These are phyloP conservation scores for Pseudogymnoascus sp. DNA, from an alignment of 2,329 filamentous ascomycete genomes.

Conservation along the genomic window DNA sequence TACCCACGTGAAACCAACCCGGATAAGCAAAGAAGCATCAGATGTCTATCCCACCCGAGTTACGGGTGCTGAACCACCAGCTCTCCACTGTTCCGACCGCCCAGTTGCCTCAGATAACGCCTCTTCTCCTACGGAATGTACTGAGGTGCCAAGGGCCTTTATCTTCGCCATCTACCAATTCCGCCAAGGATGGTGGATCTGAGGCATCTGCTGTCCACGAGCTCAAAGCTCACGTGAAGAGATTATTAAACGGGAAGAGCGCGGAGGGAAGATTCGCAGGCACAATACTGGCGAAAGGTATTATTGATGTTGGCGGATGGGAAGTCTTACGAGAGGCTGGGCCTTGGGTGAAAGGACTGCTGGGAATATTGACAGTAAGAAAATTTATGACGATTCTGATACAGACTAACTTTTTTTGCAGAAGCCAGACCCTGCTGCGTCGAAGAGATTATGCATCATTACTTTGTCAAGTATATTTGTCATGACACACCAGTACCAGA, in stretches of 20 bases:
- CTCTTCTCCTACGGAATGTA: slow-evolving; percentile 56
- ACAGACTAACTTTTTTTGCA: slow-evolving; percentile 28
- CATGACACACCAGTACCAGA: slow-evolving; percentile 73
- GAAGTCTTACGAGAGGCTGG: slow-evolving; percentile 66
- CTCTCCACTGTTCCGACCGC: slow-evolving; percentile 63
- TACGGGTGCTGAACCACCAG: slow-evolving; percentile 58
- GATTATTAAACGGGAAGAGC: slow-evolving; percentile 69
- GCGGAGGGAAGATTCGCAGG: slow-evolving; percentile 70
- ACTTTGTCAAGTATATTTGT: slow-evolving; percentile 77
- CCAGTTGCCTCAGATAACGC: slow-evolving; percentile 66
- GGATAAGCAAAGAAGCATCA: background rate
- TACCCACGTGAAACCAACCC: background rate
- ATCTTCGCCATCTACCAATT: slow-evolving; percentile 52
- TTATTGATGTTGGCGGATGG: slow-evolving; percentile 76
- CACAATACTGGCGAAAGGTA: slow-evolving; percentile 69
- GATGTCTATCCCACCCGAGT: slow-evolving; percentile 42
- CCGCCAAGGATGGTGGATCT: slow-evolving; percentile 50
- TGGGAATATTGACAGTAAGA: slow-evolving; percentile 62
- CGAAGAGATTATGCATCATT: slow-evolving; percentile 69
- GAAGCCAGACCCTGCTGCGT: slow-evolving; percentile 69
- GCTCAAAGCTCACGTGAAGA: slow-evolving; percentile 68
- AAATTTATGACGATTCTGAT: background rate
- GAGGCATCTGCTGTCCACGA: slow-evolving; percentile 70
- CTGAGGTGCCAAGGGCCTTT: slow-evolving; percentile 52
- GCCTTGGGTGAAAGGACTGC: slow-evolving; percentile 68